A percentile compares a stretch with the other conserved stretches of the same genome.
These are phyloP conservation scores for Entophlyctis luteolus DNA, from an alignment of 192 early-diverging fungal genomes.

Conservation along the genomic window DNA sequence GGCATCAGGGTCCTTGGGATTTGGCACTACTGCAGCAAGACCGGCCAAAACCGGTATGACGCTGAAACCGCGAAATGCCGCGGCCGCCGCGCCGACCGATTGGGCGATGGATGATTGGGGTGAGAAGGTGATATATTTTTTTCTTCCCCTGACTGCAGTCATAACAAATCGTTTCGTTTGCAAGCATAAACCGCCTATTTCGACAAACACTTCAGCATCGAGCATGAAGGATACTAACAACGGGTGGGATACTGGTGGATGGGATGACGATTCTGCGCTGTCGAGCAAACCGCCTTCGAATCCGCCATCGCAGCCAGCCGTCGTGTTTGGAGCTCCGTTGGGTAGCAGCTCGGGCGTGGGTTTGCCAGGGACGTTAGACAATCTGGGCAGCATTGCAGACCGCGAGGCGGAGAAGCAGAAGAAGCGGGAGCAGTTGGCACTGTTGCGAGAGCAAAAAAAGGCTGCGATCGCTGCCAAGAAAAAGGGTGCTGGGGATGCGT, in stretches of 20 bases:
- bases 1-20: background rate
- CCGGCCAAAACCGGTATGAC: slow-evolving; percentile 6
- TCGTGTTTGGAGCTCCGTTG: background rate
- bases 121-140: slow-evolving; percentile 2
- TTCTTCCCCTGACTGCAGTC: background rate
- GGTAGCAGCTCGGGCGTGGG: background rate
- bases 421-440: slow-evolving; percentile 21
- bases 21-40: background rate
- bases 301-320: background rate
- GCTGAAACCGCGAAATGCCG: slow-evolving; percentile 20
- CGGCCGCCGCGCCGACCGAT: background rate
- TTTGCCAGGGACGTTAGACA: background rate
- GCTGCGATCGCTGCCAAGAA: slow-evolving; percentile 26
- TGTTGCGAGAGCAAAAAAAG: slow-evolving; percentile 25
- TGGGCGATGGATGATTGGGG: slow-evolving; percentile 12
- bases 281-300: background rate
- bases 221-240: background rate
- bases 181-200: background rate
- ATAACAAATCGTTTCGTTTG: background rate
- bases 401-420: slow-evolving; percentile 20
- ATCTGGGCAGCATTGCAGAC: background rate
- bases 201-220: background rate
- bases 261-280: slow-evolving; percentile 18
- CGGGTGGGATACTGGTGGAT: slow-evolving; percentile 11
- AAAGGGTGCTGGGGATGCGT: background rate